Evolutionary conservation across 2,329 filamentous ascomycete genomes (phyloP), one percentile per base, ranked within the genome.

Genomic region (Ophiostoma sp.): DNA sequence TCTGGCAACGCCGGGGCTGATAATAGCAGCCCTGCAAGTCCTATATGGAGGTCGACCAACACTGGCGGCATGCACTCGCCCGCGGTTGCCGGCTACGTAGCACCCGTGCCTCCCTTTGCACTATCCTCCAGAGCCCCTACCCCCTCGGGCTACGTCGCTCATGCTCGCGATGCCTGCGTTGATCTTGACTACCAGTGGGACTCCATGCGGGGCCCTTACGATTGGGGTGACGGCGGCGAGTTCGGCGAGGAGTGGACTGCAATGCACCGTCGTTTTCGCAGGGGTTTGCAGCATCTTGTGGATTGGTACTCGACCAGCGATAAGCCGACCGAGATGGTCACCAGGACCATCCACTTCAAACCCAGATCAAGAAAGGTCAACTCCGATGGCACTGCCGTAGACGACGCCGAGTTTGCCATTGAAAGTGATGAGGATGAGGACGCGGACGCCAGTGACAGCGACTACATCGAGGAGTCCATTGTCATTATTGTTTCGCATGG

Each of bases 111-210:
- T 0, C 86, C 88, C 16, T 97, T 96, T 77, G 92, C 94, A 0
- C 85, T 97, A 9, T 94, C 91, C 0, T 83, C 85, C 7, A 89
- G 89, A 7, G 89, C 92, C 62, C 87, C 89, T 7, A 97, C 98
- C 69, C 95, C 95, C 0, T 81, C 87, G 2, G 95, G 94, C 2
- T 96, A 96, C 76, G 91, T 97, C 18, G 86, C 92, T 0, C 95
- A 99, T 78, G 94, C 94, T 8, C 87, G 93, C 71, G 92, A 98
- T 75, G 87, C 89, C 12, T 98, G 93, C 75, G 83, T 91, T 5
- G 85, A 90, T 66, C 84, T 97, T n/a, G 95, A 99, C 77, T 96
- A 92, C 74, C 90, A 94, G 74, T 99, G 95, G 94, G 93, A 99
- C 75, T 97, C 93, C 70, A 94, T 93, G 83, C 85, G 90, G 14